phyloP scores from a whole-genome alignment of 2,329 filamentous ascomycete genomes.

The Sporothrix schenckii region DNA sequence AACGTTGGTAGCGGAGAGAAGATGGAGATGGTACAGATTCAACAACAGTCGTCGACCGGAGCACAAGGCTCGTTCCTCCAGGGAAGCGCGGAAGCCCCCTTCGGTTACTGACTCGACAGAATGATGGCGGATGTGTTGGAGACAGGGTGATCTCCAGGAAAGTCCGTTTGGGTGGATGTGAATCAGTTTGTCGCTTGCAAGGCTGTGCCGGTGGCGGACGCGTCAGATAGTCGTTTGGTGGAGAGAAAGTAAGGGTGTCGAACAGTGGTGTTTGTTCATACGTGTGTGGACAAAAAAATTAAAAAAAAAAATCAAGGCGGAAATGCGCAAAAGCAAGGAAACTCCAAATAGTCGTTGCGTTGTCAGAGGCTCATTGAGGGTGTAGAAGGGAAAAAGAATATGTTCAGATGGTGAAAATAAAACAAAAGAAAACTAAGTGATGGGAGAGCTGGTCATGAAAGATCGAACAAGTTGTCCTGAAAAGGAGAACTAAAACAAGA shows the following conservation, averaged over 20 bases:
- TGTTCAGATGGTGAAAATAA: slow-evolving; percentile 36
- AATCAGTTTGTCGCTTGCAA: not conserved
- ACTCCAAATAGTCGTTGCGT: slow-evolving; percentile 46
- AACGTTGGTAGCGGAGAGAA: slow-evolving; percentile 14
- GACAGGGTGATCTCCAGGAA: slow-evolving; percentile 13
- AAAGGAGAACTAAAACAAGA: slow-evolving; percentile 38
- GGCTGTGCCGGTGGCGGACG: not conserved
- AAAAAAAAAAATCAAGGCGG: slow-evolving; percentile 33
- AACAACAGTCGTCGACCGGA: slow-evolving; percentile 28
- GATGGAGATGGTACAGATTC: slow-evolving; percentile 32
- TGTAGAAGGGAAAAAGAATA: slow-evolving; percentile 37
- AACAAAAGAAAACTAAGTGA: slow-evolving; percentile 44
- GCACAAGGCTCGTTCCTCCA: slow-evolving; percentile 33
- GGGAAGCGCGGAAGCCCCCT: slow-evolving; percentile 30
- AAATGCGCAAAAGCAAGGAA: slow-evolving; percentile 40
- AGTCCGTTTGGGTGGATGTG: not conserved
- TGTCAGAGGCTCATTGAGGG: slow-evolving; percentile 52
- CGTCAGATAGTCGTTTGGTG: slow-evolving; percentile 2
- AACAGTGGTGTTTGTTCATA: slow-evolving; percentile 7
- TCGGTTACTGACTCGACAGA: slow-evolving; percentile 21
- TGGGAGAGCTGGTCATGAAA: slow-evolving; percentile 37
- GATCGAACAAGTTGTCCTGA: slow-evolving; percentile 37
- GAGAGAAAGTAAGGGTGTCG: not conserved
- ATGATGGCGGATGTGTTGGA: slow-evolving; percentile 27
- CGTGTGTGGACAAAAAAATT: slow-evolving; percentile 19